Percentiles rank a stretch among this genome's conserved stretches.
These are phyloP conservation scores for Thuidium tamariscinum DNA, from an alignment of 225 moss, liverwort and hornwort species.

Conservation along the genomic window DNA sequence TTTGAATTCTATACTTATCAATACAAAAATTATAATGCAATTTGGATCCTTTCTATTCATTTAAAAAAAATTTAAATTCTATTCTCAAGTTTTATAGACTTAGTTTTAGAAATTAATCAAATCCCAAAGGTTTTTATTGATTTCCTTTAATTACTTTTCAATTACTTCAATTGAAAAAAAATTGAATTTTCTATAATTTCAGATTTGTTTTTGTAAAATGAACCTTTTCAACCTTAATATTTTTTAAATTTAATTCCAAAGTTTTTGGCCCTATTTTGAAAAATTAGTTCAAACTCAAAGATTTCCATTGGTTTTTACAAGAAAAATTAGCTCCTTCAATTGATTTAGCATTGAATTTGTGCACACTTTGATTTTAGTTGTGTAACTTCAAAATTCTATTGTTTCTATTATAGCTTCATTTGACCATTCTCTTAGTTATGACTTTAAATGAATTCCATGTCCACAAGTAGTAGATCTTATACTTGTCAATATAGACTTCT, in stretches of 20 bases:
- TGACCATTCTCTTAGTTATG: too few relatives aligned
- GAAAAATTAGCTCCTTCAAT: not conserved
- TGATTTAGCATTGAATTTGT: not conserved
- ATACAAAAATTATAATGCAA: not conserved
- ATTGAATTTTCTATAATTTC: not conserved
- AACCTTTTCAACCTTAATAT: fast-evolving
- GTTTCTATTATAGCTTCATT: too few relatives aligned
- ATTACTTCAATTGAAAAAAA: not conserved
- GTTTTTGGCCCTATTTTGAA: not conserved
- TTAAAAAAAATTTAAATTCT: not conserved
- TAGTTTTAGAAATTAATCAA: not conserved
- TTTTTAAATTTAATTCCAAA: not conserved
- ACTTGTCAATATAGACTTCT: too few relatives aligned
- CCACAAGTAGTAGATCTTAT: too few relatives aligned
- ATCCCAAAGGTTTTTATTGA: not conserved
- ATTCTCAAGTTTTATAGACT: not conserved
- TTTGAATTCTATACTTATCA: not conserved
- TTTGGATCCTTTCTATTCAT: not conserved
- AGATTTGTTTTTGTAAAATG: not conserved
- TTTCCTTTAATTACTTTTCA: not conserved
- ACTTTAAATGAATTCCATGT: too few relatives aligned
- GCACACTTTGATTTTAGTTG: not conserved
- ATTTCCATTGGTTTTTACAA: not conserved
- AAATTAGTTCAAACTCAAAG: not conserved
- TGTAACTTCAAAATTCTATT: not conserved